Percentiles rank a stretch among this genome's conserved stretches.
phyloP scores from a whole-genome alignment of 2,329 filamentous ascomycete genomes.

The Mycosphaerelloides madeirae region DNA sequence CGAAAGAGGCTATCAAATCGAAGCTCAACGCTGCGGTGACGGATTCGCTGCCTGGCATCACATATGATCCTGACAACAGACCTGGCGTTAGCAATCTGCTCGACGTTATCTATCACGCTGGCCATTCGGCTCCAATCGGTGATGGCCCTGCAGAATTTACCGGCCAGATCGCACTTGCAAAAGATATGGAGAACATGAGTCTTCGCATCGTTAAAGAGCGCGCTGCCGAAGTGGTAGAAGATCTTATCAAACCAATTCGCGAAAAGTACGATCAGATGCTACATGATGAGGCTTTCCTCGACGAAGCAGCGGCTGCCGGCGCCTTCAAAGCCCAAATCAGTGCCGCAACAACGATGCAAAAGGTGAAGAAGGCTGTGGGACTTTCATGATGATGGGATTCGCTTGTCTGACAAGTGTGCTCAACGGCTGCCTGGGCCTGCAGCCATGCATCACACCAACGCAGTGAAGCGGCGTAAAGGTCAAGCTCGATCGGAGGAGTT shows the following conservation, averaged over 20 bases:
- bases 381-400: slow-evolving; percentile 21
- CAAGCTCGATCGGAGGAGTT: too few species aligned
- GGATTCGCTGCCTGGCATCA: slow-evolving; percentile 63
- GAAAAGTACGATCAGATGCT: slow-evolving; percentile 54
- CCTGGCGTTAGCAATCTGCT: slow-evolving; percentile 87
- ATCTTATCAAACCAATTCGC: slow-evolving; percentile 52
- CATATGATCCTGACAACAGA: slow-evolving; percentile 64
- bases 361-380: slow-evolving; percentile 43
- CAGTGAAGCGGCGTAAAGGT: too few species aligned
- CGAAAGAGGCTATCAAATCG: slow-evolving; percentile 54
- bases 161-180: slow-evolving; percentile 45
- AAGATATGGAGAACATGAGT: slow-evolving; percentile 40
- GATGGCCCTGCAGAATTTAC: slow-evolving; percentile 6
- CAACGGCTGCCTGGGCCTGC: too few species aligned
- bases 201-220: slow-evolving; percentile 60
- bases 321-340: slow-evolving; percentile 57
- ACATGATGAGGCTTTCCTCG: slow-evolving; percentile 49
- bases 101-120: slow-evolving; percentile 65
- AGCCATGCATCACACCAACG: too few species aligned
- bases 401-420: too few species aligned
- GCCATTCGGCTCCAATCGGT: slow-evolving; percentile 4
- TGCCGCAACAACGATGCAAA: slow-evolving; percentile 50
- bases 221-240: slow-evolving; percentile 56
- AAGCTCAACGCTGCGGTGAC: slow-evolving; percentile 75
- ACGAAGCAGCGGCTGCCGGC: slow-evolving; percentile 52